A percentile compares a stretch with the other conserved stretches of the same genome.
These are phyloP conservation scores for Metschnikowia lachancei DNA, from an alignment of 805 yeast genomes.

Conservation along the genomic window DNA sequence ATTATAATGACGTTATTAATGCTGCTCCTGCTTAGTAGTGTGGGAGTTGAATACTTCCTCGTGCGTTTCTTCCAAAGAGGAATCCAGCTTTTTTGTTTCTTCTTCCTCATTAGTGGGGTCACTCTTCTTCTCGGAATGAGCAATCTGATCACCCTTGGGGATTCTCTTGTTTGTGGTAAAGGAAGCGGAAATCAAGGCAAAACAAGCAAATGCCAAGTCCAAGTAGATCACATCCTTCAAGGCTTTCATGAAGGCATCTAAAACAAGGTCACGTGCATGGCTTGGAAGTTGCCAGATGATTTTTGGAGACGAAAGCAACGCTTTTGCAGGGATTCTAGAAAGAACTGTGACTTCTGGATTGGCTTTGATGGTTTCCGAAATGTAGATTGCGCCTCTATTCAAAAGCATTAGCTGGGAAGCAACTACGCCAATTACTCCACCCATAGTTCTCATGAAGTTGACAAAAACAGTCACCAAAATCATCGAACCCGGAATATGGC, in stretches of 20 bases:
- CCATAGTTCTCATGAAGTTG: conserved; percentile 32
- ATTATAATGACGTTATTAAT: too few relatives aligned
- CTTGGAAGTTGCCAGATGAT: conserved; percentile 27
- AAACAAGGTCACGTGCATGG: conserved; percentile 21
- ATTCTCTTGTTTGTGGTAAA: conserved; percentile 17
- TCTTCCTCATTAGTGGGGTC: not conserved
- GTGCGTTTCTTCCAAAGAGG: not conserved
- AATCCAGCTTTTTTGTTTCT: not conserved
- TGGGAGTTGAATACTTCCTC: too few relatives aligned
- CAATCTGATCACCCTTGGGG: conserved; percentile 15
- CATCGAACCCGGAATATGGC: conserved; percentile 34
- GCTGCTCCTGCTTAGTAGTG: too few relatives aligned
- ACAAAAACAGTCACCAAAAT: conserved; percentile 35
- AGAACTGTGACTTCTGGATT: conserved; percentile 8
- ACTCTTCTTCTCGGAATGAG: conserved; percentile 7
- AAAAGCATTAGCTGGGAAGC: conserved; percentile 32
- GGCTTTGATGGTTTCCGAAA: conserved; percentile 7
- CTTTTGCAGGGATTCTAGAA: conserved; percentile 5
- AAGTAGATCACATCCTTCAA: conserved; percentile 19
- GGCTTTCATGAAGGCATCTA: conserved; percentile 25
- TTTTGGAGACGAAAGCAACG: conserved; percentile 25
- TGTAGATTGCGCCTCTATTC: conserved; percentile 13
- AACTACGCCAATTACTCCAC: conserved; percentile 33
- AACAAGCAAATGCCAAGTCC: conserved; percentile 17
- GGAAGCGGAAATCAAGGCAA: conserved; percentile 14